Conservation (phyloP, 2,329 filamentous ascomycete genomes). For the Sordariomycetes sp. region DNA sequence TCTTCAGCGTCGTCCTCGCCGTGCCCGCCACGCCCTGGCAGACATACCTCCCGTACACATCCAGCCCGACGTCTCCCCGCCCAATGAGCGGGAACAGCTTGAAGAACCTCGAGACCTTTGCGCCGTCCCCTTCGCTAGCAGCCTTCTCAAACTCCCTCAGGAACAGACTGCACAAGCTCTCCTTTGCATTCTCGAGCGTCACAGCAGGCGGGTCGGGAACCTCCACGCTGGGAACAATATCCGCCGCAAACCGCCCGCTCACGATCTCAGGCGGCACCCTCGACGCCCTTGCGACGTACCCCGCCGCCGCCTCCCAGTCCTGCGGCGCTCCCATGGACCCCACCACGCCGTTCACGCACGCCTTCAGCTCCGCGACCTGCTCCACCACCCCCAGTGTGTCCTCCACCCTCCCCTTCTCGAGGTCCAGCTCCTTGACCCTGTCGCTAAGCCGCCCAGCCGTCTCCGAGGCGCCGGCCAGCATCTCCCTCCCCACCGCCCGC, state of each 20-base stretch:
- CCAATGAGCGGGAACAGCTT: constrained; percentile 94
- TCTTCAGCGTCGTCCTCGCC: constrained; percentile 68
- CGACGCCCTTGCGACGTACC: constrained; percentile 72
- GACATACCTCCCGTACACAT: constrained; percentile 92
- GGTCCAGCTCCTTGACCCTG: constrained; percentile 76
- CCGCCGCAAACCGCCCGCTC: constrained; percentile 73
- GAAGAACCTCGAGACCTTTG: constrained; percentile 90
- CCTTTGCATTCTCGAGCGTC: constrained; percentile 75
- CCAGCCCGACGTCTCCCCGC: constrained; percentile 73
- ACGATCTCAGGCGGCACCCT: constrained; percentile 71
- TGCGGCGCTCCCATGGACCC: constrained; percentile 96
- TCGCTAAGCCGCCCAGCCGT: constrained; percentile 78
- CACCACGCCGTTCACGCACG: constrained; percentile 85
- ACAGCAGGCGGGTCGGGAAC: constrained; percentile 83
- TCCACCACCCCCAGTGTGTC: constrained; percentile 86
- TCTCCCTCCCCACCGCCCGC: constrained; percentile 73
- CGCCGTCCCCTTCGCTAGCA: constrained; percentile 71
- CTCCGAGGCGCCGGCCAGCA: constrained; percentile 74
- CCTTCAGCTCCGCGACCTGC: constrained; percentile 92
- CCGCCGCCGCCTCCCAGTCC: constrained; percentile 95
- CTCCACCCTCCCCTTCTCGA: constrained; percentile 84
- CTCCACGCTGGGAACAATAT: constrained; percentile 90
- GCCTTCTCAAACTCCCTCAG: constrained; percentile 91
- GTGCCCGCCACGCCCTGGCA: constrained; percentile 85
- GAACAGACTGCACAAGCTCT: constrained; percentile 83